phyloP scores from a whole-genome alignment of 805 yeast species.

The Candida pseudoglaebosa region DNA sequence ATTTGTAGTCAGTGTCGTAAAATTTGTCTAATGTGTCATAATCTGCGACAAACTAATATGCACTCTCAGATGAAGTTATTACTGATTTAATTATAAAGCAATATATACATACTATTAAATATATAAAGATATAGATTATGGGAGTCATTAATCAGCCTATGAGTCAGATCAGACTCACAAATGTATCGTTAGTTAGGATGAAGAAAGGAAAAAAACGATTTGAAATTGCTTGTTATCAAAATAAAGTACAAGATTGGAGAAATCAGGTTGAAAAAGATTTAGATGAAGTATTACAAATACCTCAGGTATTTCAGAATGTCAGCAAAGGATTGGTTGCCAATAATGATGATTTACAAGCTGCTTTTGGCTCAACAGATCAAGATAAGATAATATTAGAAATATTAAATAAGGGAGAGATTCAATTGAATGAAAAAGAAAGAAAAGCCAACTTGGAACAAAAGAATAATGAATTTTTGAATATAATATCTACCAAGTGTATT shows the following conservation, averaged over 20 bases:
- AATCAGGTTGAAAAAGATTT: slow-evolving; percentile 84
- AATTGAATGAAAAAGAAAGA: slow-evolving; percentile 90
- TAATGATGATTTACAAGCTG: slow-evolving; percentile 69
- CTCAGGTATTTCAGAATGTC: slow-evolving; percentile 89
- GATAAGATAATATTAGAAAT: slow-evolving; percentile 79
- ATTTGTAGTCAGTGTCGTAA: not conserved
- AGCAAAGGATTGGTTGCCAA: slow-evolving; percentile 94
- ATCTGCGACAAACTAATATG: not conserved
- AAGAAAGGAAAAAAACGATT: slow-evolving; percentile 88
- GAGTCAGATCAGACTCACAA: slow-evolving; percentile 84
- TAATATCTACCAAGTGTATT: slow-evolving; percentile 84
- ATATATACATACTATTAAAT: not conserved
- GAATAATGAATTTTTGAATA: slow-evolving; percentile 76
- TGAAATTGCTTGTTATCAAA: slow-evolving; percentile 94
- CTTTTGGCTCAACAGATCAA: slow-evolving; percentile 73
- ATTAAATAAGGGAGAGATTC: slow-evolving; percentile 87
- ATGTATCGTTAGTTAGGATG: slow-evolving; percentile 89
- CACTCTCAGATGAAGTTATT: not conserved
- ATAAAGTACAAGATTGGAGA: slow-evolving; percentile 95
- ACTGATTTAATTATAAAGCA: no score
- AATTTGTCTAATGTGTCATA: not conserved
- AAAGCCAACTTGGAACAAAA: slow-evolving; percentile 67
- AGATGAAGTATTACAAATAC: slow-evolving; percentile 94
- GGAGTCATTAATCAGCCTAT: slow-evolving; percentile 77
- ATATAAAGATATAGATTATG: no score